A percentile compares a stretch with the other conserved stretches of the same genome.
phyloP scores from a whole-genome alignment of 768 basidiomycete genomes.

The Collybia nuda region DNA sequence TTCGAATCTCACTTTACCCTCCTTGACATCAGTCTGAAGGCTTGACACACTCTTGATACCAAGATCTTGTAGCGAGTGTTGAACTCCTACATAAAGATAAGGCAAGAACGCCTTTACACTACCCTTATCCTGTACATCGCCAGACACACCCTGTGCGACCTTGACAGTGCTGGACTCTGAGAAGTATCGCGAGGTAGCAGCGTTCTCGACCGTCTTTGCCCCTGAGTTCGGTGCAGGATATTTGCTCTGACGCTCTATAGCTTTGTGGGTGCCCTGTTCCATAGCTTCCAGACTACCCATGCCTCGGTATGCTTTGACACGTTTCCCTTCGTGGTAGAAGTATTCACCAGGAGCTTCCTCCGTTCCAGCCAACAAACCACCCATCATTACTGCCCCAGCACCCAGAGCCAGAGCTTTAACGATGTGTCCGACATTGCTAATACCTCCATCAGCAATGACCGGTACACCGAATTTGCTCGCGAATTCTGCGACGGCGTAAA shows the following conservation, averaged over 20 bases:
- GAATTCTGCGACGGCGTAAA: slow-evolving; percentile 95
- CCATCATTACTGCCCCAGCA: slow-evolving; percentile 99
- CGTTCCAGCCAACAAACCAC: slow-evolving; percentile 91
- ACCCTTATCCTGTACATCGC: slow-evolving; percentile 97
- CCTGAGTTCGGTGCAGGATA: slow-evolving; percentile 45
- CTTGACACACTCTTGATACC: slow-evolving; percentile 70
- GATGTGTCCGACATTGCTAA: slow-evolving; percentile 94
- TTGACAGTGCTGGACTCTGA: slow-evolving; percentile 91
- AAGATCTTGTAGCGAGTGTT: slow-evolving; percentile 94
- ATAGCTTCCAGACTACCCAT: slow-evolving; percentile 97
- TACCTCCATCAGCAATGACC: slow-evolving; percentile 95
- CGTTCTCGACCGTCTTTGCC: slow-evolving; percentile 70
- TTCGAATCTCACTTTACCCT: slow-evolving; percentile 83
- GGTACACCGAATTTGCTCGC: slow-evolving; percentile 92
- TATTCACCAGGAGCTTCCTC: slow-evolving; percentile 98
- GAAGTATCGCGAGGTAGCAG: slow-evolving; percentile 95
- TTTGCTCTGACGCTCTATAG: slow-evolving; percentile 35
- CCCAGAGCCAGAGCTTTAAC: slow-evolving; percentile 95
- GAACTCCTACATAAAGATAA: slow-evolving; percentile 76
- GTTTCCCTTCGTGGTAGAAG: slow-evolving; percentile 98
- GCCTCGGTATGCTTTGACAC: slow-evolving; percentile 97
- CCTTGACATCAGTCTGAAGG: slow-evolving; percentile 64
- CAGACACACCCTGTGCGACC: slow-evolving; percentile 95
- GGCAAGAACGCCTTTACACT: slow-evolving; percentile 91
- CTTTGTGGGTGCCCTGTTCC: slow-evolving; percentile 67